Evolutionary conservation across 805 yeast species (phyloP).

Genomic region (Myxozyma udenii): DNA sequence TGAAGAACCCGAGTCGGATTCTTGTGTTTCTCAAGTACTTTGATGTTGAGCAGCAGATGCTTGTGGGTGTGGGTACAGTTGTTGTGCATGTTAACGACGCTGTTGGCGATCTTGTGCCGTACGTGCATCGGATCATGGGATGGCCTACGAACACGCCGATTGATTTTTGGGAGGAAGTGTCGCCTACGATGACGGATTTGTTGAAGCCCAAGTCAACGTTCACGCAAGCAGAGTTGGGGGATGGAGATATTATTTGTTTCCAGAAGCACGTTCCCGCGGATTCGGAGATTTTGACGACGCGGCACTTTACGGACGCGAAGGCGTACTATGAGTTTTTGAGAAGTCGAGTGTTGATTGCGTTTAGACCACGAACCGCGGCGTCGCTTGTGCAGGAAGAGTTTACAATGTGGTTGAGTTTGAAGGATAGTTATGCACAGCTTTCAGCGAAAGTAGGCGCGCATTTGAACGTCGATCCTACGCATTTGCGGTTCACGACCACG

Average conservation of each 20-base stretch:
- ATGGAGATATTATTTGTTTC: constrained; percentile 41
- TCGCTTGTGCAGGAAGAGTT: constrained; percentile 36
- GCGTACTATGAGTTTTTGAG: constrained; percentile 38
- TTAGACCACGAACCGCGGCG: constrained; percentile 31
- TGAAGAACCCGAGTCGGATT: constrained; percentile 14
- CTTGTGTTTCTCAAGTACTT: constrained; percentile 56
- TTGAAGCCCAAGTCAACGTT: constrained; percentile 34
- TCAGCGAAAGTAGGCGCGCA: constrained; percentile 57
- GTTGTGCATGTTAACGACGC: constrained; percentile 50
- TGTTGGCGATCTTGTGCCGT: constrained; percentile 38
- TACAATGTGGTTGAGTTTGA: constrained; percentile 63
- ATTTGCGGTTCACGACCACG: constrained; percentile 63
- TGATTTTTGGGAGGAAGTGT: constrained; percentile 38
- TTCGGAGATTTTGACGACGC: constrained; percentile 20
- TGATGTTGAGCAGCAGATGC: constrained; percentile 51
- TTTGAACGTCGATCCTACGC: constrained; percentile 55
- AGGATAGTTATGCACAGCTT: constrained; percentile 56
- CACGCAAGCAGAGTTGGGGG: constrained; percentile 36
- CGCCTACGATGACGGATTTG: constrained; percentile 38
- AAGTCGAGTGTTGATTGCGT: constrained; percentile 34
- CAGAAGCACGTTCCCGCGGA: constrained; percentile 32
- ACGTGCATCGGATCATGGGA: constrained; percentile 30
- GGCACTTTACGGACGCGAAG: constrained; percentile 18
- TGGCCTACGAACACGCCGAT: constrained; percentile 36
- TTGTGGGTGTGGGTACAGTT: constrained; percentile 66